phyloP scores from a whole-genome alignment of 768 basidiomycete species.

The Melanogaster broomeanus region DNA sequence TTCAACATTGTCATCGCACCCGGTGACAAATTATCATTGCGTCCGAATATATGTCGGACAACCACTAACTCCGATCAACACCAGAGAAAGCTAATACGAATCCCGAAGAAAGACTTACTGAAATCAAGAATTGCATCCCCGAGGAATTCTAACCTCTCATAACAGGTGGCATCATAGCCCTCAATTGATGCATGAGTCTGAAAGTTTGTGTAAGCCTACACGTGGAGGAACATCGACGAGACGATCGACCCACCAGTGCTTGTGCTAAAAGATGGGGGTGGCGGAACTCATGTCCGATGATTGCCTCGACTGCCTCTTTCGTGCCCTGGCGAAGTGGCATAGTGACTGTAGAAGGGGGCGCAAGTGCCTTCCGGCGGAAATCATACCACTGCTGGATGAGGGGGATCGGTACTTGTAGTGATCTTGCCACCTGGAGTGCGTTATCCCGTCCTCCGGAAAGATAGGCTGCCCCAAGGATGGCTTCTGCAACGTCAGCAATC shows the following conservation, averaged over 20 bases:
- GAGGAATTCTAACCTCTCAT: constrained; percentile 81
- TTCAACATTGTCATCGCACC: constrained; percentile 82
- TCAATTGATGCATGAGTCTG: constrained; percentile 72
- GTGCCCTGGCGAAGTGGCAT: constrained; percentile 49
- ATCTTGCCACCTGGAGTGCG: constrained; percentile 65
- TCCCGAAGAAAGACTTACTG: constrained; percentile 46
- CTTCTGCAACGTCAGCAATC: constrained; percentile 83
- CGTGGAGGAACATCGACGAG: neutral
- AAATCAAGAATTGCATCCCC: constrained; percentile 88
- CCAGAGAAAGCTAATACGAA: neutral
- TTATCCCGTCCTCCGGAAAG: constrained; percentile 68
- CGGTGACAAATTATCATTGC: constrained; percentile 63
- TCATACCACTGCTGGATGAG: constrained; percentile 72
- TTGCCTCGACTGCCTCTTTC: constrained; percentile 57
- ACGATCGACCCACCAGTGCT: constrained; percentile 58
- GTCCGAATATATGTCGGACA: constrained; percentile 66
- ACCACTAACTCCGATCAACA: constrained; percentile 52
- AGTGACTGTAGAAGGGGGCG: constrained; percentile 44
- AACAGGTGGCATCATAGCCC: constrained; percentile 55
- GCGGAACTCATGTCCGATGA: constrained; percentile 64
- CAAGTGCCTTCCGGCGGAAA: constrained; percentile 50
- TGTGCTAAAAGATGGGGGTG: constrained; percentile 66
- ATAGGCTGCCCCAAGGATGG: constrained; percentile 82
- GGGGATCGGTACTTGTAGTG: constrained; percentile 64
- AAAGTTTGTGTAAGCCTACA: constrained; percentile 10